Evolutionary conservation across 805 yeast genomes (phyloP).

Genomic region (Candida coquimbonensis): DNA sequence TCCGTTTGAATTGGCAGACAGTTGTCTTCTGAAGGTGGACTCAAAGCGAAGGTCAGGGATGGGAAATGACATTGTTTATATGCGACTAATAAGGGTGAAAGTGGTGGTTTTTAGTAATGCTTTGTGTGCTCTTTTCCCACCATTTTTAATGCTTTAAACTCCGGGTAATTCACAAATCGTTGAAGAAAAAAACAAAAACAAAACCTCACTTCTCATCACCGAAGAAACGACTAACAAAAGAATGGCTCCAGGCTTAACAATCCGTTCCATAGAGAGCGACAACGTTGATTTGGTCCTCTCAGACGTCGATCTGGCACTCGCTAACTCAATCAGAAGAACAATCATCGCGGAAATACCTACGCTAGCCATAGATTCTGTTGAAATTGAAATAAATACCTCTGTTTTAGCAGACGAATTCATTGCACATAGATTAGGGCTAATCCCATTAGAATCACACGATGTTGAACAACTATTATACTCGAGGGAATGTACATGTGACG

Average conservation of each 20-base stretch:
- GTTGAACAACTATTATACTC: constrained; percentile 81
- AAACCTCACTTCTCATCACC: neutral
- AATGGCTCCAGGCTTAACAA: constrained; percentile 23
- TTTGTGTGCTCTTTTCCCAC: too few relatives aligned
- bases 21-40: constrained; percentile 4
- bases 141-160: too few relatives aligned
- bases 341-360: constrained; percentile 98
- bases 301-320: constrained; percentile 83
- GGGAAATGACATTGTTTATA: constrained; percentile 1
- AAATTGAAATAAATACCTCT: constrained; percentile 85
- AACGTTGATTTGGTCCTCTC: constrained; percentile 85
- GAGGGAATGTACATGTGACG: constrained; percentile 96
- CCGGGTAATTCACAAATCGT: too few relatives aligned
- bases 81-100: neutral
- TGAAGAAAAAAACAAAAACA: neutral
- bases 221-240: neutral
- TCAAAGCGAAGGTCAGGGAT: constrained; percentile 11
- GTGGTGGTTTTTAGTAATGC: neutral
- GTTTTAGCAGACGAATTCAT: constrained; percentile 96
- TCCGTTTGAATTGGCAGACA: neutral
- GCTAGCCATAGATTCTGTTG: constrained; percentile 91
- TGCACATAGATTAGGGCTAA: constrained; percentile 87
- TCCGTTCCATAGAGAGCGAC: constrained; percentile 78
- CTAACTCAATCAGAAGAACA: constrained; percentile 85
- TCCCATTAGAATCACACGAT: constrained; percentile 80